Evolutionary conservation across 1,284 basidiomycete genomes (phyloP).

Genomic region (Irpex sp.): DNA sequence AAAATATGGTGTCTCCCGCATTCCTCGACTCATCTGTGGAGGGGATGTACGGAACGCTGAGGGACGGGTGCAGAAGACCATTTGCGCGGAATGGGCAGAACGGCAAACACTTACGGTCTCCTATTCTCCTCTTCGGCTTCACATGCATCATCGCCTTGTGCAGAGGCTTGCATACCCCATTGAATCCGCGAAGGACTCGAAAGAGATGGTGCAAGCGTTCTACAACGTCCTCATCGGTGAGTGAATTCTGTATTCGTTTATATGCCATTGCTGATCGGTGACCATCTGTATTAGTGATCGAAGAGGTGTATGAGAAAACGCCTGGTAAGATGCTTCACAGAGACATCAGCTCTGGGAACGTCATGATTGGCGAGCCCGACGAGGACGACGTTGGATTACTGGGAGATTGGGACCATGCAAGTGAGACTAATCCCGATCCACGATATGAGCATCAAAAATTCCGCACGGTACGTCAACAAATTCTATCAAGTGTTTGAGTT

Average conservation of each 20-base stretch:
- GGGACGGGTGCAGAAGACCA: background rate
- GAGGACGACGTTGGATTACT: background rate
- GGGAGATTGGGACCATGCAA: conserved; percentile 1
- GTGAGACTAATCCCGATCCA: background rate
- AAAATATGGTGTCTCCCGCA: background rate
- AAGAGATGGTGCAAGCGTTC: background rate
- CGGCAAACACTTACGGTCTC: background rate
- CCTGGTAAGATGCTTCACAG: conserved; percentile 1
- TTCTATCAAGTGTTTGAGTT: background rate
- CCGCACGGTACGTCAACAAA: background rate
- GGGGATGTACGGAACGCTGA: background rate
- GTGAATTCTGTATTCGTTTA: background rate
- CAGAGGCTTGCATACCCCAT: background rate
- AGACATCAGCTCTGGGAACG: conserved; percentile 1
- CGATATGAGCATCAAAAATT: background rate
- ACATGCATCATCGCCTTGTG: background rate
- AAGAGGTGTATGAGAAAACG: background rate
- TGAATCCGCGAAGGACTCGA: background rate
- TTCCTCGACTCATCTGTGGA: background rate
- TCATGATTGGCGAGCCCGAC: background rate
- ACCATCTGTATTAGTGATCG: background rate
- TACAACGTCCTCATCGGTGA: background rate
- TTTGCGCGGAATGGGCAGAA: background rate
- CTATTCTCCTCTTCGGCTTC: background rate
- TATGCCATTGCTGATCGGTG: background rate